Evolutionary conservation across 371 early-diverging fungal species (phyloP).

Genomic region (Mucor racemosus): DNA sequence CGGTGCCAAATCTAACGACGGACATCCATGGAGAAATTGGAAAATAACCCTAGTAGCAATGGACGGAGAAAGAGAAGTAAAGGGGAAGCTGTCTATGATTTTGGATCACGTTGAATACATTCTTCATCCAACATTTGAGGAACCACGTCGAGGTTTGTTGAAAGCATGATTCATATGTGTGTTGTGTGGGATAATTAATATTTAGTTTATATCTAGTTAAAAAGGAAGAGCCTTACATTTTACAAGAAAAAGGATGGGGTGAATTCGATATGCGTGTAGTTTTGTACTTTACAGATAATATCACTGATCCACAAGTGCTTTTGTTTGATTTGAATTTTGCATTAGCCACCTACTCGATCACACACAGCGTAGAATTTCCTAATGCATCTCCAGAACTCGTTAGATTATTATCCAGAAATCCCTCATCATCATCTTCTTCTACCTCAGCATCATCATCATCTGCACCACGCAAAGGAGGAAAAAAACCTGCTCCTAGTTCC

Average conservation of each 20-base stretch:
- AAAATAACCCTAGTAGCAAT: conserved; percentile 59
- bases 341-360: conserved; percentile 52
- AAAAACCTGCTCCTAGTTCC: conserved; percentile 9
- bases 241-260: conserved; percentile 76
- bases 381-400: conserved; percentile 38
- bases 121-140: conserved; percentile 76
- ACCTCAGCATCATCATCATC: background rate
- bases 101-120: conserved; percentile 75
- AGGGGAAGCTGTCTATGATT: conserved; percentile 52
- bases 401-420: conserved; percentile 14
- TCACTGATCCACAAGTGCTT: conserved; percentile 51
- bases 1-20: conserved; percentile 43
- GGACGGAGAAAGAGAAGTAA: conserved; percentile 52
- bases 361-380: conserved; percentile 42
- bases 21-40: conserved; percentile 66
- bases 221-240: conserved; percentile 61
- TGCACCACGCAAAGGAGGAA: conserved; percentile 6
- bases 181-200: too few species aligned
- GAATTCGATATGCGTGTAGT: conserved; percentile 71
- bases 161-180: background rate
- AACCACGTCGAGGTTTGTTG: conserved; percentile 62
- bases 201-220: conserved; percentile 43
- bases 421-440: background rate
- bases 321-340: conserved; percentile 70
- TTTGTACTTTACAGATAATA: conserved; percentile 59